phyloP scores from a whole-genome alignment of 495 filamentous ascomycete genomes.

The Hypoxylon cercidicola region DNA sequence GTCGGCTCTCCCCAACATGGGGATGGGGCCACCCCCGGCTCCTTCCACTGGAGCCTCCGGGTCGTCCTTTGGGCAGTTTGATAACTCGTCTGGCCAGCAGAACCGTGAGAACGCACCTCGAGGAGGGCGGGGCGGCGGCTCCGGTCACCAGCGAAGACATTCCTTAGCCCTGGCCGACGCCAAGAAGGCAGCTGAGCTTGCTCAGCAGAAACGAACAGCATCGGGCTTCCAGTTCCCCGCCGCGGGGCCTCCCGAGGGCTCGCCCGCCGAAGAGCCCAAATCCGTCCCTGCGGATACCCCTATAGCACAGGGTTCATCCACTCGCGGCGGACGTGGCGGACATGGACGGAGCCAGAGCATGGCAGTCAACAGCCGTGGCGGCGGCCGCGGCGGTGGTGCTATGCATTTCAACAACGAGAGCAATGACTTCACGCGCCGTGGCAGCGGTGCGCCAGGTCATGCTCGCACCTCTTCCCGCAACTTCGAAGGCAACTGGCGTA shows the following conservation, averaged over 20 bases:
- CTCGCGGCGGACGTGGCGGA: slow-evolving; percentile 60
- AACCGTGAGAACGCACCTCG: slow-evolving; percentile 77
- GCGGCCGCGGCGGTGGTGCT: slow-evolving; percentile 55
- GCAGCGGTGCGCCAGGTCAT: slow-evolving; percentile 72
- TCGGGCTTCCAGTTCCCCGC: slow-evolving; percentile 95
- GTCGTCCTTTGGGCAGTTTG: slow-evolving; percentile 80
- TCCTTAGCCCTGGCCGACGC: slow-evolving; percentile 94
- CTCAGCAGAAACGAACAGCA: slow-evolving; percentile 95
- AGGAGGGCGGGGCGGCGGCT: slow-evolving; percentile 79
- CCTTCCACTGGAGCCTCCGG: slow-evolving; percentile 96
- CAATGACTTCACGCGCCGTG: slow-evolving; percentile 75
- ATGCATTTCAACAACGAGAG: slow-evolving; percentile 46
- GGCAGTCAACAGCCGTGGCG: slow-evolving; percentile 65
- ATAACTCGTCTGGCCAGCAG: slow-evolving; percentile 66
- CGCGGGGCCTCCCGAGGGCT: slow-evolving; percentile 68
- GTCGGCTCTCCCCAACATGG: slow-evolving; percentile 93
- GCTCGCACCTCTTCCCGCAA: slow-evolving; percentile 85
- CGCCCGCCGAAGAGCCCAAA: slow-evolving; percentile 60
- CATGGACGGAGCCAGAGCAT: slow-evolving; percentile 73
- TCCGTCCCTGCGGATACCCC: slow-evolving; percentile 57
- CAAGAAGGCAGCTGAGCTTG: slow-evolving; percentile 95
- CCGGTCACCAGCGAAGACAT: slow-evolving; percentile 92
- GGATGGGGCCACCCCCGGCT: slow-evolving; percentile 92
- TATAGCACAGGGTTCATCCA: slow-evolving; percentile 59
- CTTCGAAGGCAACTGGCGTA: slow-evolving; percentile 98